Conservation (phyloP, 2,329 filamentous ascomycete genomes). For the Aspergillus cejpii region DNA sequence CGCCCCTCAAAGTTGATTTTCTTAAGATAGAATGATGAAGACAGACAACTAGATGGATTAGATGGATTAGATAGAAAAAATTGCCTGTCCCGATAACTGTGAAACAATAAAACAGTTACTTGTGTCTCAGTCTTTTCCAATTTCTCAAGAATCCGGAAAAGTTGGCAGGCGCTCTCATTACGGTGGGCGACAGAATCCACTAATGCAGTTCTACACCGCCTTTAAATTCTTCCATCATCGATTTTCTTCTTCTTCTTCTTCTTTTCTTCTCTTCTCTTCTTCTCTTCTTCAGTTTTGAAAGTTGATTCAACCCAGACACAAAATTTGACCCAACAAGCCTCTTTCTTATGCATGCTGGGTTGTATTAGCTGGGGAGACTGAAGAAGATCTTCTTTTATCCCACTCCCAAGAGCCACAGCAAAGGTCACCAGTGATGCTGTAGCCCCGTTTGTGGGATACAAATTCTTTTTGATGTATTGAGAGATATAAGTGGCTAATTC, state of each 20-base stretch:
- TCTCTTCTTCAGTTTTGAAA: slow-evolving; percentile 46
- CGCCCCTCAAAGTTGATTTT: slow-evolving; percentile 7
- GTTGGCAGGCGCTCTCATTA: slow-evolving; percentile 22
- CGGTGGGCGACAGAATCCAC: slow-evolving; percentile 20
- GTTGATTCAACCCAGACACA: slow-evolving; percentile 49
- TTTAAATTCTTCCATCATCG: slow-evolving; percentile 15
- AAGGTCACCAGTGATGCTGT: slow-evolving; percentile 42
- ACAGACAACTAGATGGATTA: background rate
- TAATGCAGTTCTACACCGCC: slow-evolving; percentile 18
- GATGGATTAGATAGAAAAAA: background rate
- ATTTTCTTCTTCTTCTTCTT: slow-evolving; percentile 12
- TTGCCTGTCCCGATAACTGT: slow-evolving; percentile 3
- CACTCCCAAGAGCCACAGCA: slow-evolving; percentile 47
- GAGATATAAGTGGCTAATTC: slow-evolving; percentile 12
- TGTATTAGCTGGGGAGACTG: slow-evolving; percentile 51
- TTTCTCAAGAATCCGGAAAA: slow-evolving; percentile 24
- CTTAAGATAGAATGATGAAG: background rate
- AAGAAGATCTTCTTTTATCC: slow-evolving; percentile 36
- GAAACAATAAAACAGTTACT: slow-evolving; percentile 6
- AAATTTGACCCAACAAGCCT: slow-evolving; percentile 54
- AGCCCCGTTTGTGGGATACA: slow-evolving; percentile 47
- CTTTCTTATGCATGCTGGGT: slow-evolving; percentile 49
- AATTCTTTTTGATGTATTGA: slow-evolving; percentile 12
- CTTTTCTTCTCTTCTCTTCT: slow-evolving; percentile 26
- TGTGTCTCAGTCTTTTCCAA: slow-evolving; percentile 3